phyloP scores from a whole-genome alignment of 768 basidiomycete species.

The Gloeopeniophorella convolvens region DNA sequence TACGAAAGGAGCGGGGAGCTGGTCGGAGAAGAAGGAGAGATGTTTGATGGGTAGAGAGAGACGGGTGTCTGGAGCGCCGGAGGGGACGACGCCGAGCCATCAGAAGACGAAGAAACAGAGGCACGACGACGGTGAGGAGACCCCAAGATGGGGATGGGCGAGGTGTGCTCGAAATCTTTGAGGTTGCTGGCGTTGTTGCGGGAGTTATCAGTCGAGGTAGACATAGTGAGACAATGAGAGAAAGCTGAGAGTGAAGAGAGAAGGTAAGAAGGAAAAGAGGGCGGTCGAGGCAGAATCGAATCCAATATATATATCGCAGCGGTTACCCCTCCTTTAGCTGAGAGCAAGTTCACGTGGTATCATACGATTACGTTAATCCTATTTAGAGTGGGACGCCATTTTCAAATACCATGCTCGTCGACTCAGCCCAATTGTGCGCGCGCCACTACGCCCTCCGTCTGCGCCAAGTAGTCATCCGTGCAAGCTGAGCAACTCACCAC shows the following conservation, averaged over 20 bases:
- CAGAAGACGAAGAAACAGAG: constrained; percentile 15
- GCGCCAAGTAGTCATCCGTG: too few species aligned
- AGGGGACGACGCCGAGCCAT: constrained; percentile 13
- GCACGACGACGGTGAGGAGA: constrained; percentile 12
- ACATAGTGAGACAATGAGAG: constrained; percentile 12
- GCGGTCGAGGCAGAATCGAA: not conserved
- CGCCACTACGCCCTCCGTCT: too few species aligned
- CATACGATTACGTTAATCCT: constrained; percentile 11
- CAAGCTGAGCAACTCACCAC: too few species aligned
- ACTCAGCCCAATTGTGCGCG: too few species aligned
- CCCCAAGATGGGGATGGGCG: constrained; percentile 17
- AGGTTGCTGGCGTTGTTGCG: constrained; percentile 2
- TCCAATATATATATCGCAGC: not conserved
- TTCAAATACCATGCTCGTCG: too few species aligned
- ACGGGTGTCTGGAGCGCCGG: constrained; percentile 14
- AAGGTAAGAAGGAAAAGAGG: not conserved
- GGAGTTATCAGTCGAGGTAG: constrained; percentile 2
- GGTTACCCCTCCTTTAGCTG: not conserved
- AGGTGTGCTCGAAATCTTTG: constrained; percentile 4
- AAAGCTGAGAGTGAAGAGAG: not conserved
- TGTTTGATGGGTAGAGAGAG: constrained; percentile 2
- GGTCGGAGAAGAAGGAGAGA: constrained; percentile 17
- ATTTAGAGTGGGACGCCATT: constrained; percentile 8
- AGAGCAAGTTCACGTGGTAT: constrained; percentile 3
- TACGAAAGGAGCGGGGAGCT: constrained; percentile 19